Conservation (phyloP, 2,329 filamentous ascomycete species). For the Orbilia brochopaga region DNA sequence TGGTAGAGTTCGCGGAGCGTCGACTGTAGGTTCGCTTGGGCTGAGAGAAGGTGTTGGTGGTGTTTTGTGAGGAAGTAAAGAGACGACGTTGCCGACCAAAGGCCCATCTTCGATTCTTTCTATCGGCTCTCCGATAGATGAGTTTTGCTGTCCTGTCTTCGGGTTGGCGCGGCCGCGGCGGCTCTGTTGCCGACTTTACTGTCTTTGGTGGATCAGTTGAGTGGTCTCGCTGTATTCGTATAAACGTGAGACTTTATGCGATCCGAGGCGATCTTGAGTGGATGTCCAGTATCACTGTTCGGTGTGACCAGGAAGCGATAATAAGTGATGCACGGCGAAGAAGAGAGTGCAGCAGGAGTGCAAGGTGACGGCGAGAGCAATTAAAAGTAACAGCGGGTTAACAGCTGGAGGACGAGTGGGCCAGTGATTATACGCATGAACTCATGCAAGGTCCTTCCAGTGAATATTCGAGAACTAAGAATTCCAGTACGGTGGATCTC, state of each 20-base stretch:
- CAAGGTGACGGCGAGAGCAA: background rate
- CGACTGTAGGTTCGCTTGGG: conserved; percentile 41
- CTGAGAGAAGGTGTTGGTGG: conserved; percentile 49
- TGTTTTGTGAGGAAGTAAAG: conserved; percentile 49
- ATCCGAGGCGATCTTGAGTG: too few relatives aligned
- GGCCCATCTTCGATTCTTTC: conserved; percentile 32
- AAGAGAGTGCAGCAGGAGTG: background rate
- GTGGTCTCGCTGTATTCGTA: background rate
- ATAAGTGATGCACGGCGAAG: background rate
- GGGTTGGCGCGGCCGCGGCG: too few relatives aligned
- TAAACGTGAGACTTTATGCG: conserved; percentile 2
- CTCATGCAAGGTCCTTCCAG: background rate
- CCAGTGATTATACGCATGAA: background rate
- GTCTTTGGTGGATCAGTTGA: too few relatives aligned
- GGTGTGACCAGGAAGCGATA: background rate
- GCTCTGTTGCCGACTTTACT: too few relatives aligned
- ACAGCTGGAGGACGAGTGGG: background rate
- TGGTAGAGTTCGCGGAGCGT: conserved; percentile 50
- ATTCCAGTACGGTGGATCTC: conserved; percentile 5
- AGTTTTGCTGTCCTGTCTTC: background rate
- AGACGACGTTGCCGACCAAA: conserved; percentile 44
- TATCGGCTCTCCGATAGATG: background rate
- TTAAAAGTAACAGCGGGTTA: conserved; percentile 4
- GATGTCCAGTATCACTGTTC: too few relatives aligned
- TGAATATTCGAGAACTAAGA: conserved; percentile 4